A percentile compares a stretch with the other conserved stretches of the same genome.
Conservation (phyloP, 2,329 filamentous ascomycete species). For the Exophiala bonariae region DNA sequence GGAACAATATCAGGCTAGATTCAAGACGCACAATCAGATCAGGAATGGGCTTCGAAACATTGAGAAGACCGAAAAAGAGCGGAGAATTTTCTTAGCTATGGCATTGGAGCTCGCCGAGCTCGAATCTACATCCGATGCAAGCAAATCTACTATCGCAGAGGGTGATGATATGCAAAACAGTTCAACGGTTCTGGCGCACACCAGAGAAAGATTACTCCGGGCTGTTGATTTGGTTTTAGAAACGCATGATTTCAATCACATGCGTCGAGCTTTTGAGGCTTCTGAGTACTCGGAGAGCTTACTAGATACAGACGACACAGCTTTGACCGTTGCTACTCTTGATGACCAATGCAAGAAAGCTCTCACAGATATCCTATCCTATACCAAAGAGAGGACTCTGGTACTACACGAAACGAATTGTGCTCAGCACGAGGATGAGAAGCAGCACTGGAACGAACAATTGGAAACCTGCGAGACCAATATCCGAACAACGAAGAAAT, state of each 20-base stretch:
- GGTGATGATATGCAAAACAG: too few species aligned
- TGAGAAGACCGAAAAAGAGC: conserved; percentile 17
- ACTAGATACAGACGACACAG: too few species aligned
- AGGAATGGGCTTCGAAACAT: conserved; percentile 23
- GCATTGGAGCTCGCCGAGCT: conserved; percentile 22
- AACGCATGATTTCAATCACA: neutral
- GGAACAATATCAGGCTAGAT: conserved; percentile 6
- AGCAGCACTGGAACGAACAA: too few species aligned
- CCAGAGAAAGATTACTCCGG: neutral
- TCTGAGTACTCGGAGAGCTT: neutral
- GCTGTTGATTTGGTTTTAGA: neutral
- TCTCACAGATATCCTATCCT: too few species aligned
- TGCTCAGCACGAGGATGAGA: too few species aligned
- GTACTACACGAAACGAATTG: too few species aligned
- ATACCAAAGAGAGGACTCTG: too few species aligned
- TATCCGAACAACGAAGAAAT: too few species aligned
- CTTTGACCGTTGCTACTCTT: too few species aligned
- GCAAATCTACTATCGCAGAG: neutral
- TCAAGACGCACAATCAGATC: conserved; percentile 15
- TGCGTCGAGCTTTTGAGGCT: neutral
- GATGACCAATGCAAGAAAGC: too few species aligned
- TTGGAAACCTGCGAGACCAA: too few species aligned
- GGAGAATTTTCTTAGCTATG: conserved; percentile 21
- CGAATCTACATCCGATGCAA: neutral
- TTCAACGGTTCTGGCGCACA: neutral